Evolutionary conservation across 352 stramenopile genomes (phyloP).

Genomic region (Globisporangium polare): DNA sequence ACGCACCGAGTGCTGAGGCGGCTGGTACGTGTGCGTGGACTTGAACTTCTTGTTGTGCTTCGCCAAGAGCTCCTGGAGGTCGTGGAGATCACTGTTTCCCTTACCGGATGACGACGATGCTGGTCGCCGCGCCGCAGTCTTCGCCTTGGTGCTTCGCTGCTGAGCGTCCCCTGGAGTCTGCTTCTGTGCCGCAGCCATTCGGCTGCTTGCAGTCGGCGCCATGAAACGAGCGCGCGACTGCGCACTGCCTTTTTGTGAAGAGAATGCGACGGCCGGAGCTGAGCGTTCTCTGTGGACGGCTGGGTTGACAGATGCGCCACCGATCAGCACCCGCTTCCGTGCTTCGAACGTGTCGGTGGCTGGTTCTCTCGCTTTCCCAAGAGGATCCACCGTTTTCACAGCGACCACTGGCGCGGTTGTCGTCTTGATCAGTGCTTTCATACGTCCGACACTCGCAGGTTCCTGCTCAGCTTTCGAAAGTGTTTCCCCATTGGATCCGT

Average conservation of each 20-base stretch:
- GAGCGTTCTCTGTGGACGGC: background rate
- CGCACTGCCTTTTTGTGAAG: background rate
- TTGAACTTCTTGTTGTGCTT: conserved; percentile 84
- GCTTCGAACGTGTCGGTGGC: background rate
- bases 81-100: conserved; percentile 23
- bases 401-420: background rate
- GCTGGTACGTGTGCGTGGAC: conserved; percentile 65
- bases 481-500: background rate
- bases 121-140: background rate
- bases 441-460: background rate
- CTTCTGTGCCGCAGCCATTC: conserved; percentile 9
- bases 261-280: background rate
- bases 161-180: background rate
- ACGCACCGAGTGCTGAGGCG: conserved; percentile 69
- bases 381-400: background rate
- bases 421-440: conserved; percentile 12
- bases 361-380: background rate
- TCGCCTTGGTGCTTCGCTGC: conserved; percentile 8
- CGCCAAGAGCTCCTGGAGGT: conserved; percentile 52
- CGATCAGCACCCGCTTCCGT: background rate
- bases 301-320: background rate
- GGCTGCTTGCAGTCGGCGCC: conserved; percentile 14
- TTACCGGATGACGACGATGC: background rate
- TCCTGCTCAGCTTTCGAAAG: background rate
- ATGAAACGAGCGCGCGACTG: conserved; percentile 12